Conservation (phyloP, 495 filamentous ascomycete species). For the Oidiodendron maius region DNA sequence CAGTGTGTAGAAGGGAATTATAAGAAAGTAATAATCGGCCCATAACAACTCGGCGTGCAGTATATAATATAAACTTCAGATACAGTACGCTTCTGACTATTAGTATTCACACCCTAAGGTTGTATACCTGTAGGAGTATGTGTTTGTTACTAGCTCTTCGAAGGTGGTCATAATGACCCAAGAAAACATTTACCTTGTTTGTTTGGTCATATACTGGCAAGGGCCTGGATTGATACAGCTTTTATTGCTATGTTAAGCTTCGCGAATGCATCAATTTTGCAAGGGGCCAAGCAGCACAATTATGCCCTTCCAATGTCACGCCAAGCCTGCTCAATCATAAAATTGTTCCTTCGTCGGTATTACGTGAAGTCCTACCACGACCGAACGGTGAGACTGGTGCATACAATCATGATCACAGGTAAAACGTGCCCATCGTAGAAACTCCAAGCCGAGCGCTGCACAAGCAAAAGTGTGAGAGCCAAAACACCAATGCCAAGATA, state of each 20-base stretch:
- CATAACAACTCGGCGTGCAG: no score
- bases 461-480: slow-evolving; percentile 17
- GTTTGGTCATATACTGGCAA: no score
- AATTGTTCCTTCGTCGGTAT: slow-evolving; percentile 11
- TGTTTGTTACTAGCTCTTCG: no score
- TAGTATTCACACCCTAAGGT: no score
- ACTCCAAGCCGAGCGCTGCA: slow-evolving; percentile 3
- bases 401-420: not conserved
- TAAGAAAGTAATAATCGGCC: no score
- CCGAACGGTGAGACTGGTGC: no score
- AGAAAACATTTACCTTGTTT: no score
- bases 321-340: slow-evolving; percentile 12
- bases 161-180: no score
- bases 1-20: no score
- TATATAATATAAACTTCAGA: no score
- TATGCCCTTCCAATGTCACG: not conserved
- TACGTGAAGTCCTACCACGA: not conserved
- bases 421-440: not conserved
- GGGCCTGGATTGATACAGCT: not conserved
- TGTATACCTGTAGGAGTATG: no score
- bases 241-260: slow-evolving; percentile 9
- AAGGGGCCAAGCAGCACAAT: not conserved
- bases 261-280: not conserved
- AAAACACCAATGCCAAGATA: slow-evolving; percentile 25
- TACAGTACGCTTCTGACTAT: no score